A percentile compares a stretch with the other conserved stretches of the same genome.
Conservation (phyloP, 2,329 filamentous ascomycete genomes). For the Apiospora koreana region DNA sequence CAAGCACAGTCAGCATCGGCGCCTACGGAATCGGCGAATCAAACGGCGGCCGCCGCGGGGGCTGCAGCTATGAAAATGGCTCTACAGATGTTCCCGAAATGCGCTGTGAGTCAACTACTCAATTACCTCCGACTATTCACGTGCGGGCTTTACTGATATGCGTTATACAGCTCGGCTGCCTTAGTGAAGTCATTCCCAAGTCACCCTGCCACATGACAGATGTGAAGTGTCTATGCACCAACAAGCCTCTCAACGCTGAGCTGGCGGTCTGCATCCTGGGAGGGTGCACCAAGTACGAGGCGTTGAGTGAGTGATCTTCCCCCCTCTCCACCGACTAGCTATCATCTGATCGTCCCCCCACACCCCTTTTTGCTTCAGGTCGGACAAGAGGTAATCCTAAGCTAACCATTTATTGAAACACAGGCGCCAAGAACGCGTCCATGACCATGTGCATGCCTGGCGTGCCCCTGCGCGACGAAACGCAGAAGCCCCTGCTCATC, state of each 20-base stretch:
- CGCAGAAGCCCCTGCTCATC: slow-evolving; percentile 15
- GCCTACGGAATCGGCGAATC: neutral
- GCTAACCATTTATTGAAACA: neutral
- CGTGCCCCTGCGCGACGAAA: slow-evolving; percentile 15
- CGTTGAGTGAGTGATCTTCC: slow-evolving; percentile 12
- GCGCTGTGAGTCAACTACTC: slow-evolving; percentile 12
- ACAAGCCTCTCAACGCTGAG: neutral
- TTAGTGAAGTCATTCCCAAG: neutral
- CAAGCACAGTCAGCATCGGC: neutral
- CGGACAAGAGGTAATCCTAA: neutral
- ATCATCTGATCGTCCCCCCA: neutral
- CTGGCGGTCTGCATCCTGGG: neutral
- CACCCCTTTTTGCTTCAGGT: neutral
- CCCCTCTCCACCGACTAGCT: neutral
- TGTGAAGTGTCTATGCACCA: slow-evolving; percentile 4
- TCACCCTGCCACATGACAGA: neutral
- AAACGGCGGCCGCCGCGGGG: neutral
- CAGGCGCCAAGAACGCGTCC: slow-evolving; percentile 19
- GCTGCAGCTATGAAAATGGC: slow-evolving; percentile 1
- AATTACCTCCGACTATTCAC: neutral
- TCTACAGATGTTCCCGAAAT: slow-evolving; percentile 6
- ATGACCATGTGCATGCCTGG: slow-evolving; percentile 16
- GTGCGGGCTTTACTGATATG: neutral
- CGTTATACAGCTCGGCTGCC: neutral
- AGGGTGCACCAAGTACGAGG: slow-evolving; percentile 18